Evolutionary conservation across 2,329 filamentous ascomycete genomes (phyloP), one percentile per base, ranked within the genome.

Genomic region (Colletotrichum aenigma): DNA sequence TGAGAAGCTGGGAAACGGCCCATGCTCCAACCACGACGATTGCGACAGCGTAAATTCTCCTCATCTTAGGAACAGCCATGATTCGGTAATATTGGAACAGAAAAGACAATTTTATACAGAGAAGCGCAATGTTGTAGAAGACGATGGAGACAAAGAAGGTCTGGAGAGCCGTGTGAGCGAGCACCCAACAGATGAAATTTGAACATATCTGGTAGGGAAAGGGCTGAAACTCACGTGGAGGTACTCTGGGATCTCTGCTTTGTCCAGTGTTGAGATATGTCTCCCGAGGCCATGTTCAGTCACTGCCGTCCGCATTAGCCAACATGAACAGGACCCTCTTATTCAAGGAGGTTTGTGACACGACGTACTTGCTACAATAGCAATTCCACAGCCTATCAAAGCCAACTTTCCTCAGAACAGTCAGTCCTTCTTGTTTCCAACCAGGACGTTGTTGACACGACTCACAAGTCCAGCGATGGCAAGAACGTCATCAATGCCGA

Each of bases 81-180:
- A 85, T 78, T 12, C 84, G 81, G 36, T 83, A 83, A 78, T 85
- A 86, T 76, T 85, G 84, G n/a, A 83, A 77, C 32, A 85, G 77
- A 58, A 86, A 83, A 4, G 83, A 82, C 38, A 83, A 78, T 70
- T 85, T 86, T 70, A 83, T 80, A 52, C 78, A 76, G 43, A 79
- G 61, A 4, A 85, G 78, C 28, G 79, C 78, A 16, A 77, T 64
- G 67, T 81, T 82, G 79, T 85, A 85, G n/a, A 81, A 73, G 8
- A 85, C 72, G 36, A 84, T 81, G 12, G 80, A 79, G 28, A 81
- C 62, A 72, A 79, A 84, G 69, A 84, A 81, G 8, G 66, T 76
- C 82, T 84, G 67, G 32, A 10, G 66, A 28, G 62, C 13, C n/a
- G 26, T 56, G 28, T 66, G 8, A 43, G 30, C 26, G 8, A 43